These are phyloP conservation scores for Trypanosoma brucei DNA, from an alignment of 208 protist genomes.

Conservation along the genomic window DNA sequence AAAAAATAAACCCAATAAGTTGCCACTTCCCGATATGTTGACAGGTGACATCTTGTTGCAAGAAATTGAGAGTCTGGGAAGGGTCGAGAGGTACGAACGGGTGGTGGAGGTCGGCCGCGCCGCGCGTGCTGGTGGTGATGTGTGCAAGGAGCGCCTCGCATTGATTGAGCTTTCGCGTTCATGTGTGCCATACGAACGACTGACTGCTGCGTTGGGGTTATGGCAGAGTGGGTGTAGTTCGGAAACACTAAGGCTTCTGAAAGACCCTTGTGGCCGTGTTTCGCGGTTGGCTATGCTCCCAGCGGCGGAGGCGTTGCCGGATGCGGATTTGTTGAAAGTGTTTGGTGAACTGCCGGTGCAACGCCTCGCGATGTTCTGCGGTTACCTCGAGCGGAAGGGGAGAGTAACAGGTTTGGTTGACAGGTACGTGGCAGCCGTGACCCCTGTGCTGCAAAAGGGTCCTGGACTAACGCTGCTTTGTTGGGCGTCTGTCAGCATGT, in stretches of 20 bases:
- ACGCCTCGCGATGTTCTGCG: conserved; percentile 8
- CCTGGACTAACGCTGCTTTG: not conserved
- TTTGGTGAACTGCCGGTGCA: conserved; percentile 14
- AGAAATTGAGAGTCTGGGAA: conserved; percentile 8
- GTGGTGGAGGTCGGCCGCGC: conserved; percentile 13
- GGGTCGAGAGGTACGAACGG: not conserved
- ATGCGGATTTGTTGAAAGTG: conserved; percentile 6
- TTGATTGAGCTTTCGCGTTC: conserved; percentile 15
- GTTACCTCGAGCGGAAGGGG: not conserved
- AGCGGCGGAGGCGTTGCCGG: conserved; percentile 4
- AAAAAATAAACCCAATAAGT: not conserved
- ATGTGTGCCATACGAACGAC: conserved; percentile 15
- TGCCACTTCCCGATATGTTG: not conserved
- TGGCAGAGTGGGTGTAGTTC: not conserved
- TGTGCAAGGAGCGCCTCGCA: not conserved
- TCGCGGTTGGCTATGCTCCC: conserved; percentile 9
- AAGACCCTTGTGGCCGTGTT: conserved; percentile 11
- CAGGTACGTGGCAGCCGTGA: not conserved
- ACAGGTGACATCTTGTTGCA: conserved; percentile 5
- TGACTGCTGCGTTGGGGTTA: conserved; percentile 14
- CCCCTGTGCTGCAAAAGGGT: not conserved
- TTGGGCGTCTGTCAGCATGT: conserved; percentile 10
- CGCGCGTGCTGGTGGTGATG: conserved; percentile 1
- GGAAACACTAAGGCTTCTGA: conserved; percentile 12
- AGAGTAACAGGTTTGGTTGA: conserved; percentile 9